phyloP scores from a whole-genome alignment of 495 filamentous ascomycete species.

The Hypoxylon cercidicola region DNA sequence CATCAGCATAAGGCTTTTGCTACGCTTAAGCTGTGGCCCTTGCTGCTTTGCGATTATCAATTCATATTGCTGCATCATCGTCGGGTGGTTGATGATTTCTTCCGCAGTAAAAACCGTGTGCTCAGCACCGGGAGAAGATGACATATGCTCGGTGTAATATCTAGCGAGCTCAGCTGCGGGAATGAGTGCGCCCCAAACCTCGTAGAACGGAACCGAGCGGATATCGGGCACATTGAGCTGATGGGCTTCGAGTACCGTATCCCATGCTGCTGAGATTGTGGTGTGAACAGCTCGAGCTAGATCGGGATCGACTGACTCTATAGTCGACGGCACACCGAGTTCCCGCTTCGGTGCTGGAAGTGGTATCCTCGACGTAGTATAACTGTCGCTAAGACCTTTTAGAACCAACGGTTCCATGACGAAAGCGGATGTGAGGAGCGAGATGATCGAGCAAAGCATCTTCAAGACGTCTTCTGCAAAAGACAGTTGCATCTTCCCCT shows the following conservation, averaged over 20 bases:
- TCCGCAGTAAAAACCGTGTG: slow-evolving; percentile 51
- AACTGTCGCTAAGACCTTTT: slow-evolving; percentile 48
- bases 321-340: slow-evolving; percentile 16
- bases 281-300: slow-evolving; percentile 48
- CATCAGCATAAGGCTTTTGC: slow-evolving; percentile 24
- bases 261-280: slow-evolving; percentile 53
- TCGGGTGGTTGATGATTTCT: slow-evolving; percentile 59
- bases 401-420: slow-evolving; percentile 55
- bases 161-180: slow-evolving; percentile 57
- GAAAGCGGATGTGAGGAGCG: slow-evolving; percentile 52
- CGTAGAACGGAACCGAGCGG: slow-evolving; percentile 59
- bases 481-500: slow-evolving; percentile 47
- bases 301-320: slow-evolving; percentile 35
- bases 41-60: slow-evolving; percentile 56
- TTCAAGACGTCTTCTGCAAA: slow-evolving; percentile 56
- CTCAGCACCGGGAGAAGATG: slow-evolving; percentile 33
- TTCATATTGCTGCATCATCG: slow-evolving; percentile 61
- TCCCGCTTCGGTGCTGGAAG: slow-evolving; percentile 43
- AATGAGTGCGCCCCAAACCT: slow-evolving; percentile 60
- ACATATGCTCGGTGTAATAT: slow-evolving; percentile 54
- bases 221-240: slow-evolving; percentile 55
- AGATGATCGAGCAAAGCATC: slow-evolving; percentile 55
- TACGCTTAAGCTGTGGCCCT: slow-evolving; percentile 28
- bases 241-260: slow-evolving; percentile 52
- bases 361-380: slow-evolving; percentile 50